These are phyloP conservation scores for Roridomyces roridus DNA, from an alignment of 768 basidiomycete genomes.

Conservation along the genomic window DNA sequence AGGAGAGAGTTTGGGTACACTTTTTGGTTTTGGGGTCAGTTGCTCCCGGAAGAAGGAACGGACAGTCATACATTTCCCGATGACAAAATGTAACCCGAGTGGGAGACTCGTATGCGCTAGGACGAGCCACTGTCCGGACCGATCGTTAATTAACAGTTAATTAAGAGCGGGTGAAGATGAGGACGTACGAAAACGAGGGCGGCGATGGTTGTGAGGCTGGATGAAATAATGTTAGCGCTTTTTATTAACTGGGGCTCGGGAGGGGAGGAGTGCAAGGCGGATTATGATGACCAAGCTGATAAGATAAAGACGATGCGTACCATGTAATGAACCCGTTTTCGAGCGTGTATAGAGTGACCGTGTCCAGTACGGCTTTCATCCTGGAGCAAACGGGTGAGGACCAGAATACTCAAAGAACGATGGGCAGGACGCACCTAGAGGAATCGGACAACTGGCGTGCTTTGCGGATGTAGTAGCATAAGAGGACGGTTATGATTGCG, in stretches of 20 bases:
- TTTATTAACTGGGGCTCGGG: background rate
- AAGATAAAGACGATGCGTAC: conserved; percentile 31
- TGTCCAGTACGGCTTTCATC: conserved; percentile 44
- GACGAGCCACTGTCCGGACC: conserved; percentile 43
- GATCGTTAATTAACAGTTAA: conserved; percentile 2
- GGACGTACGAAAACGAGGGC: conserved; percentile 49
- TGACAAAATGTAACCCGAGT: conserved; percentile 54
- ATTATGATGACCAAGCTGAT: background rate
- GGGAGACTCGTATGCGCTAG: conserved; percentile 51
- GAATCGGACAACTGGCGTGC: too few species aligned
- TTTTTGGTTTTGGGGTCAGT: too few species aligned
- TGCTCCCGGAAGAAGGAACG: background rate
- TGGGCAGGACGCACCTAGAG: conserved; percentile 33
- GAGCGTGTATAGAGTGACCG: conserved; percentile 47
- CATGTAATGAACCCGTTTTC: conserved; percentile 49
- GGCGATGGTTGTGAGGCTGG: conserved; percentile 46
- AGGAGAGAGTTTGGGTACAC: conserved; percentile 45
- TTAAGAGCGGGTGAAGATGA: background rate
- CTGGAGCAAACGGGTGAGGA: conserved; percentile 22
- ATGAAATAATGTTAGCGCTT: background rate
- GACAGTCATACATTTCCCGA: conserved; percentile 53
- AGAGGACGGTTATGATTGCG: conserved; percentile 41
- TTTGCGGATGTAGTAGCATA: conserved; percentile 44
- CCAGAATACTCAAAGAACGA: conserved; percentile 31
- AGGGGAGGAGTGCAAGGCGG: background rate